A percentile compares a stretch with the other conserved stretches of the same genome.
Conservation (phyloP, 768 basidiomycete genomes). For the Inosperma sp. region DNA sequence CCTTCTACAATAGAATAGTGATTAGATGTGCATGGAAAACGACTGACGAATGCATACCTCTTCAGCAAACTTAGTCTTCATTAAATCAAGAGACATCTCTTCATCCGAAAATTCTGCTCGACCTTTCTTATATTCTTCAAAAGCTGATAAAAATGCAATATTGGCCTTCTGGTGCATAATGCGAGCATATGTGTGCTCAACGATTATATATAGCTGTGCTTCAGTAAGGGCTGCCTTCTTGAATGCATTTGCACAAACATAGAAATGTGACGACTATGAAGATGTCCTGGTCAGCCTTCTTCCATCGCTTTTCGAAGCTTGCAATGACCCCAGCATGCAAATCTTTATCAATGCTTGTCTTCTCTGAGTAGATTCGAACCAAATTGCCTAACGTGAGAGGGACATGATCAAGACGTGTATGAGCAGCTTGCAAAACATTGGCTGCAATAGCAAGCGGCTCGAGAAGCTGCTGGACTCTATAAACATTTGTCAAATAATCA, state of each 20-base stretch:
- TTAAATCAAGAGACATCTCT: neutral
- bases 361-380: conserved; percentile 11
- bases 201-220: too few species aligned
- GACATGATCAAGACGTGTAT: conserved; percentile 28
- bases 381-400: conserved; percentile 29
- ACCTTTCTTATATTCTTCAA: neutral
- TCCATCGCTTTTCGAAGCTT: conserved; percentile 29
- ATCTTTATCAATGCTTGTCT: conserved; percentile 12
- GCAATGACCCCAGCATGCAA: conserved; percentile 19
- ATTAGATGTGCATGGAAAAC: too few species aligned
- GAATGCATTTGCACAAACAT: too few species aligned
- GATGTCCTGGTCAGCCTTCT: conserved; percentile 25
- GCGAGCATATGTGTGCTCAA: too few species aligned
- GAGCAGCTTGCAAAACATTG: conserved; percentile 26
- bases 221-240: too few species aligned
- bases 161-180: neutral
- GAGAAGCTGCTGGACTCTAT: conserved; percentile 22
- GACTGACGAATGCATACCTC: too few species aligned
- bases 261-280: conserved; percentile 28
- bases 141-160: neutral
- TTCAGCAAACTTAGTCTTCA: too few species aligned
- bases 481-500: neutral
- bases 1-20: too few species aligned
- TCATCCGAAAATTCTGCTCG: neutral
- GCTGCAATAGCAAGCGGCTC: conserved; percentile 30